Evolutionary conservation across 306 rosid genomes (phyloP).

Genomic region (Casuarina glauca): DNA sequence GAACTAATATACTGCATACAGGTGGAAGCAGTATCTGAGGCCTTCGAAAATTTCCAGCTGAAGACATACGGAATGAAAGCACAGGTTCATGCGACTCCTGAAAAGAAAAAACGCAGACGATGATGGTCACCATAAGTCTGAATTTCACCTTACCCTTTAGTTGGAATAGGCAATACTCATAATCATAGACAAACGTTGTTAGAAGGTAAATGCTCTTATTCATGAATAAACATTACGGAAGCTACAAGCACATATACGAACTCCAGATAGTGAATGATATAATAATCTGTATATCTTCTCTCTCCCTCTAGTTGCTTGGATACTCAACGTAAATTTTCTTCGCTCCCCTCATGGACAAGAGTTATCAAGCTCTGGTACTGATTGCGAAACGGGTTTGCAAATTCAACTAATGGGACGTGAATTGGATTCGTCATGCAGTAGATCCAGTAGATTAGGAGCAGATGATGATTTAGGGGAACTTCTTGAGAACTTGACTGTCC

Average conservation of each 20-base stretch:
- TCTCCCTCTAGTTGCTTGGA: not conserved
- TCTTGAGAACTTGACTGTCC: not conserved
- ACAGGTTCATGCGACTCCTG: constrained; percentile 76
- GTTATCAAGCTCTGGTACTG: not conserved
- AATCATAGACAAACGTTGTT: not conserved
- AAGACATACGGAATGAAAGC: constrained; percentile 64
- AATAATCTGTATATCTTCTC: not conserved
- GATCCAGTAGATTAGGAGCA: not conserved
- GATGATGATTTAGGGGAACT: not conserved
- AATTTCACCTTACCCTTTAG: not conserved
- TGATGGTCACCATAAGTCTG: not conserved
- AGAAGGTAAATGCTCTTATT: not conserved
- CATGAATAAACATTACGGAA: not conserved
- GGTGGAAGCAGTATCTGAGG: constrained; percentile 80
- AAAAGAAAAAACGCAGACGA: constrained; percentile 56
- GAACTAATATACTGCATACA: constrained; percentile 25
- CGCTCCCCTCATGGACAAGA: not conserved
- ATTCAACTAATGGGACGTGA: not conserved
- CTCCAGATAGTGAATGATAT: not conserved
- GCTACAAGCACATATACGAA: not conserved
- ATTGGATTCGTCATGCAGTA: not conserved
- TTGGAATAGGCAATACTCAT: not conserved
- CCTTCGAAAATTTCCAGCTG: constrained; percentile 79
- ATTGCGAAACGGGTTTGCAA: not conserved
- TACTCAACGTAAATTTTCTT: not conserved